Base-by-base conservation (phyloP, 495 filamentous ascomycete species). In the Penicillium salamii region DNA sequence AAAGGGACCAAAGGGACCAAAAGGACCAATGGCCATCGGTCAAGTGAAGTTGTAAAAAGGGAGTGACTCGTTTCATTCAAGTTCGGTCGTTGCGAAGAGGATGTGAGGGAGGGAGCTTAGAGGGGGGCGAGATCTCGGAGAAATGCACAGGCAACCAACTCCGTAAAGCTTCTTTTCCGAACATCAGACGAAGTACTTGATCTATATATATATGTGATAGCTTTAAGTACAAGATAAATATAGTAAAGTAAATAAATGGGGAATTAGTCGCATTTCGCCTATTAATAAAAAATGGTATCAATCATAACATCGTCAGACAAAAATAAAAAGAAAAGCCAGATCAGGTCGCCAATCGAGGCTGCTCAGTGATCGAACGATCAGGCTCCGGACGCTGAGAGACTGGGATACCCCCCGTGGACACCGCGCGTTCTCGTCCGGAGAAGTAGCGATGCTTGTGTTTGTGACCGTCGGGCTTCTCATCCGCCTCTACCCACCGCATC, bases 401-500 rank as follows among this genome's bases (percentile, higher is more conserved):
- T 34, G 11, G 11, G 26, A 57, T 31, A n/a, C 52, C 42, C 12
- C 55, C 38, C 13, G 45, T 35, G 13, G 61, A 65, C 2, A 42
- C 40, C 11, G 61, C 44, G 7, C 58, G 55, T 34, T 62, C 61
- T n/a, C 58, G 55, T 4, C 48, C 49, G 11, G 45, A 32, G 17
- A 41, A 28, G 36, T 55, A 50, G 19, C 45, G 49, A 33, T 57
- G 51, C 40, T 61, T 63, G 5, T 57, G 49, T 40, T 61, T 63
- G 9, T 51, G 39, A 2, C 45, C 52, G 47, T 61, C 47, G 7
- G 57, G 31, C 26, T 60, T 56, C 17, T 50, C 63, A 50, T 69
- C 63, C 3, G 55, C 57, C 37, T 74, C 65, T 14, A 66, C 68
- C 71, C 69, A 75, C 18, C 55, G 61, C 57, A 66, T 68, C 26